Evolutionary conservation across 1,139 yeast genomes (phyloP).

Genomic region (Taiozyma sp.): DNA sequence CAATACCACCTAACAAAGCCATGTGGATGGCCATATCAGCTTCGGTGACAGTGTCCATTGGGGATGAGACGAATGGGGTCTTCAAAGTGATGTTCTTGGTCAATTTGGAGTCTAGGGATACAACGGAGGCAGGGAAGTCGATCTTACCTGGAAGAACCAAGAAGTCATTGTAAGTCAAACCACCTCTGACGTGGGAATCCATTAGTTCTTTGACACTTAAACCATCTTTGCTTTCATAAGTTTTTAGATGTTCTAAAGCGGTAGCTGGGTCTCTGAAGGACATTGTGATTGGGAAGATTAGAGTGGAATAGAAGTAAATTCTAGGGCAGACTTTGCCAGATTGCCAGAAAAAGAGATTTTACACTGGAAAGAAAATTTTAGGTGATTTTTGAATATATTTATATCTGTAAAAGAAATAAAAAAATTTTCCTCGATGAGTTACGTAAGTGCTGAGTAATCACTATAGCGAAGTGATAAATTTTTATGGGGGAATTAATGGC

Average conservation of each 20-base stretch:
- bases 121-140: constrained; percentile 75
- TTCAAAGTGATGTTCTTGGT: constrained; percentile 89
- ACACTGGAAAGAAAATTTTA: background rate
- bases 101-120: constrained; percentile 74
- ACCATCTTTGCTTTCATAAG: constrained; percentile 76
- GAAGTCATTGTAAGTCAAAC: constrained; percentile 95
- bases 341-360: constrained; percentile 23
- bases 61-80: constrained; percentile 95
- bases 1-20: constrained; percentile 99
- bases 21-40: constrained; percentile 95
- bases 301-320: constrained; percentile 1
- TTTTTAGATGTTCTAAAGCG: constrained; percentile 62
- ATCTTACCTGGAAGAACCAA: constrained; percentile 93
- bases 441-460: background rate
- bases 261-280: constrained; percentile 46
- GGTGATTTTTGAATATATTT: background rate
- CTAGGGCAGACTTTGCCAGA: constrained; percentile 23
- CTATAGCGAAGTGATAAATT: background rate
- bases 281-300: constrained; percentile 14
- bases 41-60: constrained; percentile 99
- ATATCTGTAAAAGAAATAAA: background rate
- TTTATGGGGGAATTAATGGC: too few species aligned
- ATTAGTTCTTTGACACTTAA: constrained; percentile 76
- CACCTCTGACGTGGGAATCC: constrained; percentile 90
- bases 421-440: constrained; percentile 1